These are phyloP conservation scores for Ceratonia siliqua DNA, from an alignment of 306 rosid species.

Conservation along the genomic window DNA sequence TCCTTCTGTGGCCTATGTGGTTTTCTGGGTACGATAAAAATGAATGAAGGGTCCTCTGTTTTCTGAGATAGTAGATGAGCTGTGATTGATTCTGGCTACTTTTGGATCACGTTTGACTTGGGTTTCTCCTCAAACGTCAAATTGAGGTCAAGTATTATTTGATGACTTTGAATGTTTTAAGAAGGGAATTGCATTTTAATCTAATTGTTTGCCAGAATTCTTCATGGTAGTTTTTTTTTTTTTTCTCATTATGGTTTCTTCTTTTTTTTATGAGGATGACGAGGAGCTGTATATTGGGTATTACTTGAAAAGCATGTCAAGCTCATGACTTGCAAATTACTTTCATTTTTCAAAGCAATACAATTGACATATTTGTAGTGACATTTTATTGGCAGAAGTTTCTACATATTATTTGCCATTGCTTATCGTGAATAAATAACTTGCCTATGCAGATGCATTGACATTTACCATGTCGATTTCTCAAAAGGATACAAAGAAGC, in stretches of 20 bases:
- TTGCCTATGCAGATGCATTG: slow-evolving; percentile 46
- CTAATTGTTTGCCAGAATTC: not conserved
- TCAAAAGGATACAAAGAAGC: slow-evolving; percentile 40
- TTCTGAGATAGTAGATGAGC: not conserved
- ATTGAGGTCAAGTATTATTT: not conserved
- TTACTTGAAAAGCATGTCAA: not conserved
- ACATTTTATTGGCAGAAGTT: slow-evolving; percentile 3
- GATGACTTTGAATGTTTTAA: not conserved
- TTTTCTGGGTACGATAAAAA: not conserved
- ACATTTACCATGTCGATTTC: slow-evolving; percentile 34
- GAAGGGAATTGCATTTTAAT: not conserved
- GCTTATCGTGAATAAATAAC: slow-evolving; percentile 9
- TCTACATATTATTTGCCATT: not conserved
- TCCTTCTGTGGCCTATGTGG: not conserved
- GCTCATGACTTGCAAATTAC: not conserved
- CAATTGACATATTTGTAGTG: not conserved
- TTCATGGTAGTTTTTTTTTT: not conserved
- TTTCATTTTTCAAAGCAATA: not conserved
- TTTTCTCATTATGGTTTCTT: not conserved
- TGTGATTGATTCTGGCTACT: not conserved
- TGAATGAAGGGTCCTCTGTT: not conserved
- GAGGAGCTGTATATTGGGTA: slow-evolving; percentile 7
- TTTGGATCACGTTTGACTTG: not conserved
- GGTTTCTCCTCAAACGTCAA: slow-evolving; percentile 26
- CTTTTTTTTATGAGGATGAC: not conserved